A percentile compares a stretch with the other conserved stretches of the same genome.
Evolutionary conservation across 371 early-diverging fungal genomes (phyloP).

Genomic region (Entomophthora muscae): DNA sequence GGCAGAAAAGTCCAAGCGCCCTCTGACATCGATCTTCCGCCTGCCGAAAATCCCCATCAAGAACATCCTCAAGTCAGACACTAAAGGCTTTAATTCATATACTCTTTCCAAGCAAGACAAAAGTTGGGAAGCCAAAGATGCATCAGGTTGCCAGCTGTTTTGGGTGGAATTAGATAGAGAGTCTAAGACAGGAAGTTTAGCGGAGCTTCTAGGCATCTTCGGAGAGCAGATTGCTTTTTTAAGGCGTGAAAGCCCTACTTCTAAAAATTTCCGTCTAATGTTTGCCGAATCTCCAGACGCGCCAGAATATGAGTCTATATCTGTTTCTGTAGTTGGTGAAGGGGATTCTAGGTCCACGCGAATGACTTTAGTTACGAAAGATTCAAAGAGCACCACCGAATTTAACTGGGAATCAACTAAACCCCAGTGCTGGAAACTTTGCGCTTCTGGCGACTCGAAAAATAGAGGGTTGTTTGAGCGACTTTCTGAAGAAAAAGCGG

Average conservation of each 20-base stretch:
- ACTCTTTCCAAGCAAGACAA: background rate
- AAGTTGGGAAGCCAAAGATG: background rate
- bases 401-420: background rate
- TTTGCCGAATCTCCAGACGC: background rate
- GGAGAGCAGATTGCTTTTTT: background rate
- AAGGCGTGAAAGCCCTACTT: background rate
- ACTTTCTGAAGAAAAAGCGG: background rate
- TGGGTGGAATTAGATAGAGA: background rate
- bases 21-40: background rate
- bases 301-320: background rate
- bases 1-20: background rate
- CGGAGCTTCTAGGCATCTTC: slow-evolving; percentile 2
- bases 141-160: background rate
- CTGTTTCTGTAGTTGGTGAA: background rate
- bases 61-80: background rate
- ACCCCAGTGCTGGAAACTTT: background rate
- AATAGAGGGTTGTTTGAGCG: background rate
- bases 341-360: background rate
- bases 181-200: background rate
- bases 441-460: background rate
- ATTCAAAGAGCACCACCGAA: background rate
- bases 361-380: background rate
- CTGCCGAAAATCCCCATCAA: slow-evolving; percentile 4
- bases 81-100: background rate
- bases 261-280: background rate